These are phyloP conservation scores for Gossypium schwendimanii DNA, from an alignment of 441 rosid genomes.

Conservation along the genomic window DNA sequence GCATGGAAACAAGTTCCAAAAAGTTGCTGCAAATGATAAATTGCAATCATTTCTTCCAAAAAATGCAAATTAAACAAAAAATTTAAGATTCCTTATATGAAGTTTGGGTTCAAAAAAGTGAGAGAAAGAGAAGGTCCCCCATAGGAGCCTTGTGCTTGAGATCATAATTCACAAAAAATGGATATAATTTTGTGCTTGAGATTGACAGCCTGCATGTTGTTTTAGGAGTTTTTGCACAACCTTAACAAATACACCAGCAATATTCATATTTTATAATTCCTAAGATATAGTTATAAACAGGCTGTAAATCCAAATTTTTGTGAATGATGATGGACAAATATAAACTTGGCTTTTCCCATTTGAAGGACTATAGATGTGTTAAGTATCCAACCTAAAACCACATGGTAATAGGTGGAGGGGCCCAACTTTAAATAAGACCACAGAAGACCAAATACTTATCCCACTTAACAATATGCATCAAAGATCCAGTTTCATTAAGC, in stretches of 20 bases:
- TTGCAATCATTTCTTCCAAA: neutral
- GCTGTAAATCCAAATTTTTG: neutral
- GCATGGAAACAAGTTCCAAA: constrained; percentile 3
- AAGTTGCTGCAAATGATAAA: neutral
- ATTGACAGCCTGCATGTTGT: neutral
- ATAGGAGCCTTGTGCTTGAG: neutral
- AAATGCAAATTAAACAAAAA: constrained; percentile 1
- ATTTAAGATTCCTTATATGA: neutral
- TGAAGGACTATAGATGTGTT: neutral
- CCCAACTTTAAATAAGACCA: neutral
- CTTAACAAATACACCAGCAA: neutral
- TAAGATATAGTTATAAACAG: neutral
- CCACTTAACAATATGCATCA: neutral
- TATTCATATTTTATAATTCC: neutral
- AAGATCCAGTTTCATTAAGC: neutral
- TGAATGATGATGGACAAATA: neutral
- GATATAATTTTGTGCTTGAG: neutral
- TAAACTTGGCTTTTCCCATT: neutral
- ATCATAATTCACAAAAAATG: neutral
- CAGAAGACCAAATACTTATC: neutral
- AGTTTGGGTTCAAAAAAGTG: neutral
- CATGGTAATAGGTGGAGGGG: too few relatives aligned
- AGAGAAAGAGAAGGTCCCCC: constrained; percentile 2
- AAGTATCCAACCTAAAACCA: neutral
- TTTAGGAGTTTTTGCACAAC: neutral